Evolutionary conservation across 768 basidiomycete species (phyloP), one percentile per base, ranked within the genome.

Genomic region (Tricholoma sp.): DNA sequence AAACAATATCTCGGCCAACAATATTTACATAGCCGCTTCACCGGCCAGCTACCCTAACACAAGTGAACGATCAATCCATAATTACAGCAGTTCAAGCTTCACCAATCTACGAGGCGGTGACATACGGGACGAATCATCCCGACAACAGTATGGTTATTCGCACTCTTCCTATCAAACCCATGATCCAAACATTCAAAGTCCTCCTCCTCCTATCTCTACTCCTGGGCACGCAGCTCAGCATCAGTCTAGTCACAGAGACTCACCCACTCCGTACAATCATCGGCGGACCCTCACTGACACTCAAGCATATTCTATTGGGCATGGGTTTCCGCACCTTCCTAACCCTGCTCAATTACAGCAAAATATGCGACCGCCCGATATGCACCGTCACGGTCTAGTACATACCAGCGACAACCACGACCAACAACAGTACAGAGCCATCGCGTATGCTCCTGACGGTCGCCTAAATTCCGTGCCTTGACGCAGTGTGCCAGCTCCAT

Each of bases 281-380:
- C 77, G 84, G 58, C 78, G 85, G 51, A 75, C 83, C 37, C 71
- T 80, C 51, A 82, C 81, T 31, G 85, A 85, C 48, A 76, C 83
- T 20, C 81, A 81, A 60, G 75, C 74, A 15, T 82, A 76, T 66
- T 70, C 80, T 36, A 70, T 79, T 50, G 73, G 72, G 31, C 75
- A 80, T 57, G 77, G 77, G 59, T 77, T 78, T 56, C 70, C 73
- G 49, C 81, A 79, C 66, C 76, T 80, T 55, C 74, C 78, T 11
- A 75, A 76, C 58, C 75, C 78, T 28, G 61, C 72, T 11, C 77
- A 77, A 33, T 71, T 74, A 33, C 73, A 70, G 29, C 69, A 70
- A 39, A 70, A 67, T 41, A 63, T 75, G 29, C 79, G 80, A 41
- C 69, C 75, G 48, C 67, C 76, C 39, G 79, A 80, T 53, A 75